Evolutionary conservation across 2,329 filamentous ascomycete genomes (phyloP).

Genomic region (Diaporthe capsici): DNA sequence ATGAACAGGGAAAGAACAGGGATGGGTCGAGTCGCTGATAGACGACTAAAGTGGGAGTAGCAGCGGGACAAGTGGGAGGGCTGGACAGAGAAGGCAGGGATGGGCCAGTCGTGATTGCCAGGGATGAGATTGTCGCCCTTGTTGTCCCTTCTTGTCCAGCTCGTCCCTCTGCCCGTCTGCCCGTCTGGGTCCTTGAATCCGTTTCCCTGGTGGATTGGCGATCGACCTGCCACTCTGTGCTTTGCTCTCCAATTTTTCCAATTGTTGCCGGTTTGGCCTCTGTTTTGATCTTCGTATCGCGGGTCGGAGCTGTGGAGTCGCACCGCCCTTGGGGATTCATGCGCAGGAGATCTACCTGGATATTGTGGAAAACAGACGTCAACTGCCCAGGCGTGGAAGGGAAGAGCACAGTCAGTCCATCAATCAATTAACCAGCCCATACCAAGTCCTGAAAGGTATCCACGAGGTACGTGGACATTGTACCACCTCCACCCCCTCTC

Average conservation of each 20-base stretch:
- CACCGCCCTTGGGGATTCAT: conserved; percentile 23
- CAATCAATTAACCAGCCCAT: background rate
- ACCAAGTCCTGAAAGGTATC: background rate
- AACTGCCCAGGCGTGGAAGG: background rate
- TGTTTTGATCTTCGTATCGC: conserved; percentile 22
- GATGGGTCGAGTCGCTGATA: background rate
- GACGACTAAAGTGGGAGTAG: conserved; percentile 7
- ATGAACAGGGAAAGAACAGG: background rate
- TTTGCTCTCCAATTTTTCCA: background rate
- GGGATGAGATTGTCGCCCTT: conserved; percentile 19
- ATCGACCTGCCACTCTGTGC: conserved; percentile 22
- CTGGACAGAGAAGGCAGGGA: background rate
- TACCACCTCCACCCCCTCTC: background rate
- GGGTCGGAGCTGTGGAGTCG: conserved; percentile 11
- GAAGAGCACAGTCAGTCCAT: background rate
- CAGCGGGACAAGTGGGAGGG: conserved; percentile 1
- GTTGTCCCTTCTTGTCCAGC: background rate
- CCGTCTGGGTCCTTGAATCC: background rate
- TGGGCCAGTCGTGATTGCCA: background rate
- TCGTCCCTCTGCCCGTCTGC: background rate
- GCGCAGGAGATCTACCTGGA: background rate
- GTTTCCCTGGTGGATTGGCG: background rate
- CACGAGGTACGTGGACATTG: background rate
- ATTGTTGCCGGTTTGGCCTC: conserved; percentile 14
- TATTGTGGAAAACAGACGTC: background rate